Percentiles rank a stretch among this genome's conserved stretches.
phyloP scores from a whole-genome alignment of 495 filamentous ascomycete species.

The Alectoria sarmentosa region DNA sequence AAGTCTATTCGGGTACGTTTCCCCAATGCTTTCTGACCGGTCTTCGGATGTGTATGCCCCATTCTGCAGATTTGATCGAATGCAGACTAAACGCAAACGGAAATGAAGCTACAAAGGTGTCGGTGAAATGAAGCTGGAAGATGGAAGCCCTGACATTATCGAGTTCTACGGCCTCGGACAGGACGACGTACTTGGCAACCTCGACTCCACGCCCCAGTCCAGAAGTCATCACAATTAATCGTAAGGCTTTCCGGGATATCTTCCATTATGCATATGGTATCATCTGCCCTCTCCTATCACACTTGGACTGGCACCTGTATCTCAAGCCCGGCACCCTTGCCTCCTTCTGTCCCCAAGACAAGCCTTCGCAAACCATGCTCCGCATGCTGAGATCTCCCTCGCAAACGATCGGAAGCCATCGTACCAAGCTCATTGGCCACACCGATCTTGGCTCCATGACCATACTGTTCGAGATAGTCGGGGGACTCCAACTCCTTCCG shows the following conservation, averaged over 20 bases:
- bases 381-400: slow-evolving; percentile 46
- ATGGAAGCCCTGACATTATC: slow-evolving; percentile 19
- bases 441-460: slow-evolving; percentile 28
- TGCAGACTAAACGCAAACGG: neutral
- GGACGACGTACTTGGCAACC: slow-evolving; percentile 20
- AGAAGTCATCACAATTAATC: slow-evolving; percentile 34
- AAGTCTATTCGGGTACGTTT: slow-evolving; percentile 8
- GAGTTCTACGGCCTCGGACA: slow-evolving; percentile 23
- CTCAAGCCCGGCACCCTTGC: slow-evolving; percentile 43
- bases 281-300: slow-evolving; percentile 41
- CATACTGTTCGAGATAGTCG: slow-evolving; percentile 30
- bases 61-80: neutral
- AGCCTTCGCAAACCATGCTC: slow-evolving; percentile 48
- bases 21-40: neutral
- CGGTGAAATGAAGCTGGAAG: slow-evolving; percentile 21
- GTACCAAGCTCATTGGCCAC: slow-evolving; percentile 9
- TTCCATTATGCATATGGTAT: slow-evolving; percentile 43
- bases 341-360: slow-evolving; percentile 42
- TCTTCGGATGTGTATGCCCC: neutral
- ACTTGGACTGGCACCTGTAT: slow-evolving; percentile 45
- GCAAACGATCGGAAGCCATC: neutral
- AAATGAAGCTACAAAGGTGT: slow-evolving; percentile 22
- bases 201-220: slow-evolving; percentile 36
- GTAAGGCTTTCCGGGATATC: slow-evolving; percentile 40
- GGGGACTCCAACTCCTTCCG: slow-evolving; percentile 24